Evolutionary conservation across 2,329 filamentous ascomycete genomes (phyloP).

Genomic region (Hymenoscyphus occultus): DNA sequence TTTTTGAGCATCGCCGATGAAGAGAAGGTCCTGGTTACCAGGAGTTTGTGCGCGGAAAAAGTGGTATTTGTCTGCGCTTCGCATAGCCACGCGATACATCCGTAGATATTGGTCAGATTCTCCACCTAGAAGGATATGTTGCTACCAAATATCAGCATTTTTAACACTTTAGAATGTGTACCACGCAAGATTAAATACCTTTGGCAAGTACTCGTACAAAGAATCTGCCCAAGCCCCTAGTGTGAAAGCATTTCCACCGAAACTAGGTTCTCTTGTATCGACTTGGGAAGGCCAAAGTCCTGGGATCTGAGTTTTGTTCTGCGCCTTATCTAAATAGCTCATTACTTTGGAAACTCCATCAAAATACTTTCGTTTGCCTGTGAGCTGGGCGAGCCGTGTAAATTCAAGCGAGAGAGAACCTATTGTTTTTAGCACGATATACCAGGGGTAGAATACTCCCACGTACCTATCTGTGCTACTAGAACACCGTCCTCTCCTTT

Average conservation of each 20-base stretch:
- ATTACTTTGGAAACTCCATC: slow-evolving; percentile 56
- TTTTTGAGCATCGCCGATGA: slow-evolving; percentile 32
- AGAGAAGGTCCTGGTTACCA: slow-evolving; percentile 39
- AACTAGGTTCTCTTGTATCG: slow-evolving; percentile 47
- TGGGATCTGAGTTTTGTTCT: slow-evolving; percentile 52
- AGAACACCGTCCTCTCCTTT: slow-evolving; percentile 1
- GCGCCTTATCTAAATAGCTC: slow-evolving; percentile 50
- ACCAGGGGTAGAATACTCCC: not conserved
- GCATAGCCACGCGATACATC: slow-evolving; percentile 61
- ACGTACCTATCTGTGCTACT: slow-evolving; percentile 6
- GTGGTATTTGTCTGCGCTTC: slow-evolving; percentile 57
- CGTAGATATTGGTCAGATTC: slow-evolving; percentile 54
- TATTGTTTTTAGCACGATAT: not conserved
- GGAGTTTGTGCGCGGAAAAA: slow-evolving; percentile 69
- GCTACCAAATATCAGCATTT: slow-evolving; percentile 37
- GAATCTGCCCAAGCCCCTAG: slow-evolving; percentile 55
- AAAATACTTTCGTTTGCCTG: slow-evolving; percentile 56
- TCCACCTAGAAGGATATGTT: slow-evolving; percentile 11
- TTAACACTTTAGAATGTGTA: too few relatives aligned
- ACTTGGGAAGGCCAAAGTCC: slow-evolving; percentile 59
- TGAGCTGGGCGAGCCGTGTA: slow-evolving; percentile 59
- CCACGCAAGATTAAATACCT: slow-evolving; percentile 41
- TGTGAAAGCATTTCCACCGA: slow-evolving; percentile 50
- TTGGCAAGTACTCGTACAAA: slow-evolving; percentile 60
- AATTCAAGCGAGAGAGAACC: slow-evolving; percentile 58